Base-by-base conservation (phyloP, 768 basidiomycete species). In the Kockovaella imperatae region DNA sequence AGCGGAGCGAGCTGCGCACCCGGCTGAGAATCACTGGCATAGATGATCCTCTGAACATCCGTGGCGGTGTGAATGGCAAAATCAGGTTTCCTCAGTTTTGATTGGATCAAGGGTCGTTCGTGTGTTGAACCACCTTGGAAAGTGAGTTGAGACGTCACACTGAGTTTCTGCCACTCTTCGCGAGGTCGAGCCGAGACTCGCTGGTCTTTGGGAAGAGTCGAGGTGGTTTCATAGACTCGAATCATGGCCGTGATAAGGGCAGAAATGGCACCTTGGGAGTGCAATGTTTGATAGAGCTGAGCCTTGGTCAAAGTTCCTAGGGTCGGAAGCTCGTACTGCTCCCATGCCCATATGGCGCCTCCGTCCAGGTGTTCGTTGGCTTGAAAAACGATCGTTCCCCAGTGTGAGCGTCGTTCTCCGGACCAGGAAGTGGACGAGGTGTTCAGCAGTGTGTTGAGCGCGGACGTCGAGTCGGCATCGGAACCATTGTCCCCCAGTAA, bases 261-360 rank as follows among this genome's bases (percentile, higher is more conserved):
- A 15, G 30, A 39, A 25, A 57, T 55, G 10, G 67, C 67, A 1
- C 53, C 57, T 23, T 41, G 47, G 14, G 53, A 54, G 38, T 66
- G 58, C 10, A 46, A 41, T 8, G 52, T 50, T 35, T 65, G 64
- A 31, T 68, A 68, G n/a, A 68, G 36, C 10, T 50, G 39, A 2
- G 61, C 56, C 35, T 66, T 68, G 26, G 67, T 68, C 39, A 56
- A 41, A 3, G 38, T 46, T 14, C 54, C 52, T 6, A 55, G 50
- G 4, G 42, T 15, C 3, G 62, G 62, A 1, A 68, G 36, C 15
- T 31, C 23, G 46, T 66, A 66, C 35, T 61, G 61, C 24, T 65
- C 64, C 59, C 62, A 68, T 28, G 67, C 67, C 67, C 67, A 68
- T 7, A 64, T 54, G 0, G 63, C 54, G 11, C 67, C 67, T 2